Evolutionary conservation across 139 green algal species (phyloP).

Genomic region (Tetraselmis chui): DNA sequence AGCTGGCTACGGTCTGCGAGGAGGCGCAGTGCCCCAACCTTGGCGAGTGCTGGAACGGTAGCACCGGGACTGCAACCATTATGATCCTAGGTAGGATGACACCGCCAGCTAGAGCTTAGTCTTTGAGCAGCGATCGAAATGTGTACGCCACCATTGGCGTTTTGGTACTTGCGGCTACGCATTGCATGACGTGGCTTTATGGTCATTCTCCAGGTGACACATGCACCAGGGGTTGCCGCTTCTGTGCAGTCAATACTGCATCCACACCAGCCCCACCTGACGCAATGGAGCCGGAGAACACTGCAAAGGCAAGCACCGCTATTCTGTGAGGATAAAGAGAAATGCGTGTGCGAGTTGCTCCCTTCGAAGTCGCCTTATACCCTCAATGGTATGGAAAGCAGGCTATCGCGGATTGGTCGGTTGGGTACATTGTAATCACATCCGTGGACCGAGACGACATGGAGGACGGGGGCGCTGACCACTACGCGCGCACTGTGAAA

Average conservation of each 20-base stretch:
- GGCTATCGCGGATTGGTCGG: constrained; percentile 71
- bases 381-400: too few species aligned
- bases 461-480: constrained; percentile 74
- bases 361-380: too few species aligned
- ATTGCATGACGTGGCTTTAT: too few species aligned
- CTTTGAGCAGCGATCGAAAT: background rate
- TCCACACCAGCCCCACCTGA: constrained; percentile 58
- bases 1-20: constrained; percentile 85
- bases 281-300: constrained; percentile 67
- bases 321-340: too few species aligned
- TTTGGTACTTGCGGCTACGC: background rate
- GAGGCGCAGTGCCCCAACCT: constrained; percentile 91
- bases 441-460: constrained; percentile 85
- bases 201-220: constrained; percentile 65
- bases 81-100: constrained; percentile 65
- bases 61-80: constrained; percentile 66
- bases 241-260: constrained; percentile 82
- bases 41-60: constrained; percentile 83
- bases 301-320: constrained; percentile 37
- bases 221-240: constrained; percentile 79
- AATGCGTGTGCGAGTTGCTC: too few species aligned
- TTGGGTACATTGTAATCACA: constrained; percentile 89
- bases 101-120: background rate
- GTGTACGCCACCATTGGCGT: too few species aligned
- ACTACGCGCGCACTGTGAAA: constrained; percentile 74